Base-by-base conservation (phyloP, 108 stramenopile genomes). In the Cyclotella cryptica region DNA sequence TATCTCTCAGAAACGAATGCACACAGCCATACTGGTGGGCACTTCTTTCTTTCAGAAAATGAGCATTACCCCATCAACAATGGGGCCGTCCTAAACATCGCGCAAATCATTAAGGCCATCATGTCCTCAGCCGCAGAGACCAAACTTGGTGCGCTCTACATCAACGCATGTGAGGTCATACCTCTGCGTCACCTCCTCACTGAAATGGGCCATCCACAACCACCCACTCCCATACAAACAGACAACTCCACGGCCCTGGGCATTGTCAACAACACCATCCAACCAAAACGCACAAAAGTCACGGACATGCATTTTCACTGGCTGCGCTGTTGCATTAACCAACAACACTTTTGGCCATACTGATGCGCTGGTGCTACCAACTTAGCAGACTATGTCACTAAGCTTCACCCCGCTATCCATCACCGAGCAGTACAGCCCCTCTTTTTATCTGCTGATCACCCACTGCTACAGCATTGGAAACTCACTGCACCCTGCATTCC, bases 231-330 rank as follows among this genome's bases (percentile, higher is more conserved):
- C 13, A 66, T 82, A 14, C 58, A 59, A 59, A 59, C 58, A 27
- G 86, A 87, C 67, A 87, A 85, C 45, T 43, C 54, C 21, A 72
- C 72, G 10, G 87, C 84, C 64, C 35, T 19, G 24, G 87, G 84
- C 43, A 72, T 88, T 14, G 68, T 67, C 42, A 79, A 69, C 54
- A 80, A 67, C 62, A 72, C 60, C 13, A 62, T 86, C 17, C 79
- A 84, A 74, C 77, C 85, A 71, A 61, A 74, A 14, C 66, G 71
- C 1, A 59, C 58, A 3, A 59, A 59, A 8, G 21, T 4, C 21
- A 59, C 13, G 58, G 58, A 59, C 49, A 51, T 51, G 49, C 3
- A 8, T 19, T 51, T 51, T 19, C 49, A 51, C 19, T 51, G 49
- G n/a, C 27, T 59, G 24, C 27, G 58, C 35, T 35, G 35, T 6